Evolutionary conservation across 768 basidiomycete species (phyloP), one percentile per base, ranked within the genome.

Genomic region (Panellus pusillus): DNA sequence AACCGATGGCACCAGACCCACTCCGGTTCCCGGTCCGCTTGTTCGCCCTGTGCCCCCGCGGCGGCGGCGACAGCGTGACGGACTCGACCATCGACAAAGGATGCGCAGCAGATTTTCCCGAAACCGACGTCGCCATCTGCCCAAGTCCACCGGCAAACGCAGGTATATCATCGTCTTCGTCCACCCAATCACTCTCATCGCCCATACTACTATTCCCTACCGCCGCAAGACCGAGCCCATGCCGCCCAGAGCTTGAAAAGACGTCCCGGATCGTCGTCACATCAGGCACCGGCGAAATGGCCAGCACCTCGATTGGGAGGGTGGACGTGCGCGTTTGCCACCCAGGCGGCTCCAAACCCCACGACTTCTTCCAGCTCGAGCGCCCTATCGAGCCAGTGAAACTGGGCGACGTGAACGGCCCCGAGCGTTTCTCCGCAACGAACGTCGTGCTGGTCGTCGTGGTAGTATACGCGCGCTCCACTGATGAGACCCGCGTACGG

Each of bases 101-200:
- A 47, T 53, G 53, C 36, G 44, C 45, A 50, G 50, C 54, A 7
- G 53, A 55, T 27, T 54, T 48, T 6, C 54, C 55, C 14, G 57
- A 42, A 28, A 54, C 40, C 12, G 58, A 59, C 14, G 69, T 65
- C 9, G 70, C 62, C 70, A 79, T 70, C 68, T 93, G 91, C 0
- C 91, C 91, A 28, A 93, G 68, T 6, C 91, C 91, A 43, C 89
- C 90, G 13, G 82, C 86, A 70, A 90, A 92, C 20, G 81, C 74
- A 3, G 78, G 78, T 8, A 83, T 69, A 61, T 91, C 89, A 7
- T 92, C 91, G 38, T 93, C 91, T 61, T 91, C 89, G 62, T 93
- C 91, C 13, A 91, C 86, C 91, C 91, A 93, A 58, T 92, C 90
- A 42, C 85, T 86, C 61, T 93, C 91, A 62, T 91, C 91, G 8